Base-by-base conservation (phyloP, 345 rosid genomes). In the Syzygium aromaticum region DNA sequence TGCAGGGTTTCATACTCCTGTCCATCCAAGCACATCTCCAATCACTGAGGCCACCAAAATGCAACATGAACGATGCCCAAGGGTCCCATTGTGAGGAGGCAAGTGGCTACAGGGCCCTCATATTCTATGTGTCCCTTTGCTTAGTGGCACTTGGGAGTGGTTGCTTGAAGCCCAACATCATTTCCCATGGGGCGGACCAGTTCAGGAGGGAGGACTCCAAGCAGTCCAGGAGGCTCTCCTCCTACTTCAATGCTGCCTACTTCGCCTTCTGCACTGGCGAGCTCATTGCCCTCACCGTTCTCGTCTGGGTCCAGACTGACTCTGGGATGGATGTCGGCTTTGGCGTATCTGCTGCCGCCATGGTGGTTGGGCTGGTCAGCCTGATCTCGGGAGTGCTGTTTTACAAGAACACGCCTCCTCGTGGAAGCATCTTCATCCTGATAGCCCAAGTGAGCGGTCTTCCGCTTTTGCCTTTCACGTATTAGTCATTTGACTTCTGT, bases 131-230 rank as follows among this genome's bases (percentile, higher is more conserved):
- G 86, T 99, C 98, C 33, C 93, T 98, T 5, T 98, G 95, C 91
- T 87, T 98, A 86, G 99, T 98, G 90, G 99, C 99, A 38, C 83
- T 98, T 46, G 99, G 99, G 84, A 98, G 99, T 91, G 99, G 99
- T 28, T 95, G 99, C 85, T 98, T 98, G 73, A 98, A 98, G 89
- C 99, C 99, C 84, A 98, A 96, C 95, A 98, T 96, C 98, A 95
- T 96, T 86, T 96, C 99, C 89, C 98, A 98, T 57, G 99, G 99
- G n/a, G 99, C 96, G 8, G 98, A 96, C 91, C 99, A 98, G 85
- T 98, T 98, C 91, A 91, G 90, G 87, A 93, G 90, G 11, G 90
- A 86, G 13, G 91, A 91, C 90, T 91, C 94, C 33, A 92, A 90
- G 52, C 93, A 94, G 25, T 73, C 82, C 49, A 38, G 82, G 93